A percentile compares a stretch with the other conserved stretches of the same genome.
phyloP scores from a whole-genome alignment of 2,329 filamentous ascomycete genomes.

The Scedosporium boydii region DNA sequence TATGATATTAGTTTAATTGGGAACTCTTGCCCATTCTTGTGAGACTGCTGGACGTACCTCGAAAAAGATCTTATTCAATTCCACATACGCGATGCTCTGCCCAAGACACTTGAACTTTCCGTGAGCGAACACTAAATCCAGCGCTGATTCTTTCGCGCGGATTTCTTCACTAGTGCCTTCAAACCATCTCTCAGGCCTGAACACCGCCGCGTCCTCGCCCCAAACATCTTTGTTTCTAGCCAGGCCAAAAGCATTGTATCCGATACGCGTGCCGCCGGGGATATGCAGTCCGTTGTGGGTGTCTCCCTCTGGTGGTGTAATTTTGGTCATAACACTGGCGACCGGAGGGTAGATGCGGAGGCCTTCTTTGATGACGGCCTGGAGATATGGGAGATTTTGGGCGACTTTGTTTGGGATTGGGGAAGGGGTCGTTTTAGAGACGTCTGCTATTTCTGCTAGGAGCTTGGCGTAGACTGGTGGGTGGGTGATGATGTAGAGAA shows the following conservation, averaged over 20 bases:
- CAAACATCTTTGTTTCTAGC: slow-evolving; percentile 22
- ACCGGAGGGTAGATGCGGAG: slow-evolving; percentile 27
- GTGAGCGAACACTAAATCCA: slow-evolving; percentile 29
- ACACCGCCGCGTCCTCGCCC: slow-evolving; percentile 23
- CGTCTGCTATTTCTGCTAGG: slow-evolving; percentile 29
- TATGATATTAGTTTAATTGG: not conserved
- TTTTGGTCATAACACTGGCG: slow-evolving; percentile 25
- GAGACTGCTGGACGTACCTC: slow-evolving; percentile 20
- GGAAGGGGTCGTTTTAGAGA: not conserved
- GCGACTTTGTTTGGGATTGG: slow-evolving; percentile 24
- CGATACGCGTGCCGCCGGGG: slow-evolving; percentile 22
- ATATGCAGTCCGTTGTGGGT: slow-evolving; percentile 20
- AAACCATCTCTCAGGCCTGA: slow-evolving; percentile 27
- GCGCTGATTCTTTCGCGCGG: slow-evolving; percentile 22
- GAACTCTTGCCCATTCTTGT: not conserved
- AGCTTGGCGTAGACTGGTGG: slow-evolving; percentile 31
- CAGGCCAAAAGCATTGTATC: slow-evolving; percentile 24
- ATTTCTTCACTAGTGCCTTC: slow-evolving; percentile 20
- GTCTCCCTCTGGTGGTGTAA: slow-evolving; percentile 20
- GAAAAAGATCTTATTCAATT: slow-evolving; percentile 28
- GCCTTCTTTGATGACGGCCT: slow-evolving; percentile 40
- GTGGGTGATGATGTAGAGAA: slow-evolving; percentile 41
- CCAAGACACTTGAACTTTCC: slow-evolving; percentile 30
- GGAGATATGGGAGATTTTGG: slow-evolving; percentile 29
- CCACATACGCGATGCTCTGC: slow-evolving; percentile 26